A percentile compares a stretch with the other conserved stretches of the same genome.
Evolutionary conservation across 2,329 filamentous ascomycete genomes (phyloP).

Genomic region (Sordariomycetes sp.): DNA sequence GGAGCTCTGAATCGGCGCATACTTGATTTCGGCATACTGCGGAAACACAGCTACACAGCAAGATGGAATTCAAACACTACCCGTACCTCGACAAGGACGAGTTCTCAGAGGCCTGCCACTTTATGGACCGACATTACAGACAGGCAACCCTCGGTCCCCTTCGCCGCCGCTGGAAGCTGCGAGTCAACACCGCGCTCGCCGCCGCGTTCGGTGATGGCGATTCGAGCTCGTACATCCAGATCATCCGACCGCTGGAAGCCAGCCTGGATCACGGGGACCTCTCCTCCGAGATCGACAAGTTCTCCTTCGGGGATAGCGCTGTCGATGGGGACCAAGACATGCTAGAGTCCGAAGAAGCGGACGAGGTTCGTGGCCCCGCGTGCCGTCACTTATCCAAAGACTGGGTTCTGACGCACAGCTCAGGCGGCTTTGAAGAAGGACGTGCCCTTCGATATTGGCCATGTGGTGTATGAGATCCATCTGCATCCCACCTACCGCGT

Average conservation of each 20-base stretch:
- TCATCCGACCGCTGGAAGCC: constrained; percentile 39
- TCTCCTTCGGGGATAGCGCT: constrained; percentile 27
- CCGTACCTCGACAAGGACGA: constrained; percentile 51
- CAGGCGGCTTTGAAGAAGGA: constrained; percentile 29
- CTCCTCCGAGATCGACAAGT: constrained; percentile 29
- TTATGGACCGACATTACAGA: constrained; percentile 47
- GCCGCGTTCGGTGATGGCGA: constrained; percentile 30
- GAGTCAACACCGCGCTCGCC: constrained; percentile 39
- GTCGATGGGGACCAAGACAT: constrained; percentile 23
- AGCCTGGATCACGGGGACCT: constrained; percentile 32
- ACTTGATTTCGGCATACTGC: no score
- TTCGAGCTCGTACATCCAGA: constrained; percentile 43
- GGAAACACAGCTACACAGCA: not conserved
- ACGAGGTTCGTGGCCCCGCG: constrained; percentile 28
- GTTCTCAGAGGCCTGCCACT: constrained; percentile 54
- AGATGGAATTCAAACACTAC: constrained; percentile 39
- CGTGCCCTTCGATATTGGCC: constrained; percentile 20
- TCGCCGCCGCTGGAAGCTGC: constrained; percentile 43
- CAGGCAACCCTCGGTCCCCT: constrained; percentile 45
- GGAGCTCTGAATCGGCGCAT: no score
- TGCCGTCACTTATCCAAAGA: not conserved
- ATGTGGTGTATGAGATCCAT: constrained; percentile 63
- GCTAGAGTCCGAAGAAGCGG: constrained; percentile 38
- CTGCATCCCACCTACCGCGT: constrained; percentile 65
- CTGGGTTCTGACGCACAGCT: not conserved